These are phyloP conservation scores for Yamadazyma olivae DNA, from an alignment of 805 yeast species.

Conservation along the genomic window DNA sequence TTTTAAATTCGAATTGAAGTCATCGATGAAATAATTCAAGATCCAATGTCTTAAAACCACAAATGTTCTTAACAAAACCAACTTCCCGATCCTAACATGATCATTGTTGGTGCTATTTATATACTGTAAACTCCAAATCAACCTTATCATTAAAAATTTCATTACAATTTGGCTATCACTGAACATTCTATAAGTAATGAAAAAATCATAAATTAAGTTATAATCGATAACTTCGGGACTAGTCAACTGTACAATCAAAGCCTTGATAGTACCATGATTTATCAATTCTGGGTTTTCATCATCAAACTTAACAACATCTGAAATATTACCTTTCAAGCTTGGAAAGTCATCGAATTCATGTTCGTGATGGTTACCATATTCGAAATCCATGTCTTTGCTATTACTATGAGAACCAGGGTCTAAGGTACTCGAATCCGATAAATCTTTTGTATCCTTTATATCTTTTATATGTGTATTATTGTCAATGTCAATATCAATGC, in stretches of 20 bases:
- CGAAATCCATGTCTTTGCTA: too few species aligned
- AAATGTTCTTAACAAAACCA: slow-evolving; percentile 76
- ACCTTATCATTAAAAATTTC: slow-evolving; percentile 58
- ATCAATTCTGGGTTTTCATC: slow-evolving; percentile 27
- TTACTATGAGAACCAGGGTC: too few species aligned
- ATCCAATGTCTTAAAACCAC: slow-evolving; percentile 89
- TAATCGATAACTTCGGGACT: slow-evolving; percentile 77
- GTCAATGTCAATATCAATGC: too few species aligned
- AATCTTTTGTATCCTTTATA: neutral
- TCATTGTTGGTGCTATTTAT: slow-evolving; percentile 25
- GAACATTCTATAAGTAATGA: slow-evolving; percentile 76
- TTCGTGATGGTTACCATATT: slow-evolving; percentile 26
- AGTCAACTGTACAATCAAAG: slow-evolving; percentile 60
- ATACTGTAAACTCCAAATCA: slow-evolving; percentile 67
- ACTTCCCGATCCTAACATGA: slow-evolving; percentile 48
- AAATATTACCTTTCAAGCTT: slow-evolving; percentile 21
- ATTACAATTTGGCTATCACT: slow-evolving; percentile 56
- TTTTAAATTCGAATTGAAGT: slow-evolving; percentile 42
- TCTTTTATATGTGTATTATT: too few species aligned
- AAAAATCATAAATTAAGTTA: slow-evolving; percentile 77
- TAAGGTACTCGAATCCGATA: neutral
- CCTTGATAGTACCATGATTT: slow-evolving; percentile 37
- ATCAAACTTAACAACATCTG: slow-evolving; percentile 32
- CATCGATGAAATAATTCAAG: slow-evolving; percentile 81
- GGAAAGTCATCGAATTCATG: slow-evolving; percentile 39